Evolutionary conservation across 768 basidiomycete genomes (phyloP).

Genomic region (Psilocybe tampanensis): DNA sequence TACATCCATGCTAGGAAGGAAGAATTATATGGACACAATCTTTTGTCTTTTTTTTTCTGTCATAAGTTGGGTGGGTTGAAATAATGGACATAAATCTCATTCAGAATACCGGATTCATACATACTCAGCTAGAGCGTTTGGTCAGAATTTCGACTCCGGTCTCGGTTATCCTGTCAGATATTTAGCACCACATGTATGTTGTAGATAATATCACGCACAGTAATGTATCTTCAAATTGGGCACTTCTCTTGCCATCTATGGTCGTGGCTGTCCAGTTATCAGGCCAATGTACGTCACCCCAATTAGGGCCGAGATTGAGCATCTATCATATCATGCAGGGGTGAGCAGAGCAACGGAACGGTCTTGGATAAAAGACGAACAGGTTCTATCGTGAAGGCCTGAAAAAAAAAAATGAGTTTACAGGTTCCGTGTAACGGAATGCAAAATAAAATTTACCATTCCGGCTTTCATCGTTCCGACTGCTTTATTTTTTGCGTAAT

Average conservation of each 20-base stretch:
- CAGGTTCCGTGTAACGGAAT: not conserved
- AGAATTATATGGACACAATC: not conserved
- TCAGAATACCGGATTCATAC: not conserved
- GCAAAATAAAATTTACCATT: constrained; percentile 58
- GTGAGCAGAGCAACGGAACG: constrained; percentile 47
- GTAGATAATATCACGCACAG: constrained; percentile 58
- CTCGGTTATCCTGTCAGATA: constrained; percentile 75
- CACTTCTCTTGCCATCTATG: constrained; percentile 84
- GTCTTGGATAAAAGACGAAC: constrained; percentile 32
- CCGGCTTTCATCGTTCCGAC: constrained; percentile 92
- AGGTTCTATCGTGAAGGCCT: constrained; percentile 16
- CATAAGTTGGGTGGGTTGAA: not conserved
- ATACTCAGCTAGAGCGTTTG: constrained; percentile 36
- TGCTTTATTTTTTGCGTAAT: constrained; percentile 94
- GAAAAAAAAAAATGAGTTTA: not conserved
- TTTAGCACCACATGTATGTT: not conserved
- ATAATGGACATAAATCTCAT: not conserved
- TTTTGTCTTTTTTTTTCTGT: not conserved
- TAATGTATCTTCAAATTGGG: constrained; percentile 97
- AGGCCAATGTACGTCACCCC: constrained; percentile 84
- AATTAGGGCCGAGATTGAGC: constrained; percentile 85
- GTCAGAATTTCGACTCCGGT: constrained; percentile 89
- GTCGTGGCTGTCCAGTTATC: constrained; percentile 98
- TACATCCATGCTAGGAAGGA: not conserved
- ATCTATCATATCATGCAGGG: constrained; percentile 60